A percentile compares a stretch with the other conserved stretches of the same genome.
These are phyloP conservation scores for Zizania latifolia DNA, from an alignment of 176 grass and related monocot species.

Conservation along the genomic window DNA sequence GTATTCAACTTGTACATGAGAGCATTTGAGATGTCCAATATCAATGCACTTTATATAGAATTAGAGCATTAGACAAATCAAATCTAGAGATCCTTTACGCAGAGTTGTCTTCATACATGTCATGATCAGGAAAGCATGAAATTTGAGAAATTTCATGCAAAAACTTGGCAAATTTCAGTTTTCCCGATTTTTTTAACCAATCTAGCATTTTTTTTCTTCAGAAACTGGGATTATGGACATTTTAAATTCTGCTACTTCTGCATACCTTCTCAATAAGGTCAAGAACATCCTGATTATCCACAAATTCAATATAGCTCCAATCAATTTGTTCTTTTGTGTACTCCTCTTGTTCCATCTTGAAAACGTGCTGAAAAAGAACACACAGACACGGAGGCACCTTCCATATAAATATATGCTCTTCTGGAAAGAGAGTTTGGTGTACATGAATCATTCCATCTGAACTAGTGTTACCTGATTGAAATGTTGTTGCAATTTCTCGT, in stretches of 20 bases:
- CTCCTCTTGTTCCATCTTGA: conserved; percentile 99
- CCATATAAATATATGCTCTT: conserved; percentile 26
- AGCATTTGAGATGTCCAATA: neutral
- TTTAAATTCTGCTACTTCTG: neutral
- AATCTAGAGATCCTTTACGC: conserved; percentile 5
- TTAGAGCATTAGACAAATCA: neutral
- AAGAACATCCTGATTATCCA: conserved; percentile 99
- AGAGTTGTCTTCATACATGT: neutral
- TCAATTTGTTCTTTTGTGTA: conserved; percentile 99
- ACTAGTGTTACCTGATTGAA: conserved; percentile 86
- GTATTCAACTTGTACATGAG: conserved; percentile 1
- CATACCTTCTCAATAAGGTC: conserved; percentile 97
- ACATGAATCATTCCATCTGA: conserved; percentile 31
- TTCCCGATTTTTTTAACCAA: neutral
- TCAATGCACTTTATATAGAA: neutral
- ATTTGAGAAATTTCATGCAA: neutral
- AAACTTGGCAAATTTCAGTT: neutral
- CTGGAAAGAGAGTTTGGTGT: conserved; percentile 3
- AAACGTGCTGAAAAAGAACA: conserved; percentile 86
- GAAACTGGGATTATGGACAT: neutral
- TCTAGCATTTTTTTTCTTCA: neutral
- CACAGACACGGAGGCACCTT: conserved; percentile 7
- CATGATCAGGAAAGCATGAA: neutral
- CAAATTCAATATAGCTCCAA: conserved; percentile 99
- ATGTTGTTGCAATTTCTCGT: conserved; percentile 97